These are phyloP conservation scores for Nannizzia gypsea DNA, from an alignment of 2,329 filamentous ascomycete genomes.

Conservation along the genomic window DNA sequence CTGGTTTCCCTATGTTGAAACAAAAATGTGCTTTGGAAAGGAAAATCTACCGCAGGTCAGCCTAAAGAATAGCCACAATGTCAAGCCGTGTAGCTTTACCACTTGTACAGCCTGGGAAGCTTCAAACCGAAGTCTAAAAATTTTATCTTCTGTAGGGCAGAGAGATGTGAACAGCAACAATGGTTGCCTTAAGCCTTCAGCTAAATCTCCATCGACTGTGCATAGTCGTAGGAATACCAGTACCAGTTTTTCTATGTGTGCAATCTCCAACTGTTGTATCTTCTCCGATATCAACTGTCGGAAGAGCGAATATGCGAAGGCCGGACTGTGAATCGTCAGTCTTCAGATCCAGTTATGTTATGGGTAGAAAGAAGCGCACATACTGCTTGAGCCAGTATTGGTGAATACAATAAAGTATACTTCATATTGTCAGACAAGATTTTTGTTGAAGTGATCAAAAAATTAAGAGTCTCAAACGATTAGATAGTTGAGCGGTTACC, in stretches of 20 bases:
- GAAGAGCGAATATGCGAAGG: neutral
- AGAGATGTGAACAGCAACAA: conserved; percentile 23
- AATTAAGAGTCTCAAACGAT: neutral
- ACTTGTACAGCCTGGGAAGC: conserved; percentile 43
- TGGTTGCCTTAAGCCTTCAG: conserved; percentile 22
- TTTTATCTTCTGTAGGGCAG: conserved; percentile 29
- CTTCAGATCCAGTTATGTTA: neutral
- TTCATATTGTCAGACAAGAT: neutral
- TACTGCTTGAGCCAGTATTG: neutral
- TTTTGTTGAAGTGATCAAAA: neutral
- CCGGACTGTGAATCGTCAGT: neutral
- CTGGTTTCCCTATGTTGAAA: neutral
- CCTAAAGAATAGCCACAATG: neutral
- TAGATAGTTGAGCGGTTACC: neutral
- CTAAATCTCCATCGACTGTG: conserved; percentile 34
- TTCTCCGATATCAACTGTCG: neutral
- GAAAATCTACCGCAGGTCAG: neutral
- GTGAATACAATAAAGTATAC: neutral
- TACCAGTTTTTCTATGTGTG: conserved; percentile 58
- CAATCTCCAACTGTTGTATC: conserved; percentile 34
- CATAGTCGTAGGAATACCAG: conserved; percentile 58
- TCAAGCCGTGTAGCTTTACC: conserved; percentile 18
- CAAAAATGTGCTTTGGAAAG: neutral
- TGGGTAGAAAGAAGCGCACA: neutral
- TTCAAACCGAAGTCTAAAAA: conserved; percentile 43